Evolutionary conservation across 2,329 filamentous ascomycete species (phyloP).

Genomic region (Gnomoniopsis sp.): DNA sequence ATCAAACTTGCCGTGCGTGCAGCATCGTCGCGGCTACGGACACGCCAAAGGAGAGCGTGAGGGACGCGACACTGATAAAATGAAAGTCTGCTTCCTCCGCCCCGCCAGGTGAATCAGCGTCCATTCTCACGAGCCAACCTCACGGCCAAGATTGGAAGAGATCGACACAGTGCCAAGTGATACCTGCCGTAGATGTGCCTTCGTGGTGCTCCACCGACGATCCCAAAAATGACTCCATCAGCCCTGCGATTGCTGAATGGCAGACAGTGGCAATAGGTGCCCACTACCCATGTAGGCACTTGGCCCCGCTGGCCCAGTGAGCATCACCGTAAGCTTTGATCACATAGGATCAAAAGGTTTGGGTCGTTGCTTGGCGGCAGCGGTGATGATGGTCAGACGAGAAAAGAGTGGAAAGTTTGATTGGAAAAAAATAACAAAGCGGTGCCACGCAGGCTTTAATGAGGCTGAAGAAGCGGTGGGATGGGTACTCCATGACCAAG

Average conservation of each 20-base stretch:
- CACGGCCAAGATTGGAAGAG: not conserved
- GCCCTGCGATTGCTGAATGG: not conserved
- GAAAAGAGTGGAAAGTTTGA: not conserved
- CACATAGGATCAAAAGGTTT: not conserved
- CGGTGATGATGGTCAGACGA: not conserved
- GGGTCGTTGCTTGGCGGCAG: not conserved
- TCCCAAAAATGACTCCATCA: conserved; percentile 1
- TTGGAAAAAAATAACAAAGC: not conserved
- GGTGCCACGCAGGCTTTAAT: not conserved
- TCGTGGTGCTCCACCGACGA: conserved; percentile 7
- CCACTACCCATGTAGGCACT: not conserved
- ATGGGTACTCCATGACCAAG: too few relatives aligned
- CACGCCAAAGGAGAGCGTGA: too few relatives aligned
- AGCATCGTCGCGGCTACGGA: not conserved
- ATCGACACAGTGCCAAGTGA: conserved; percentile 11
- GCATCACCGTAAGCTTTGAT: not conserved
- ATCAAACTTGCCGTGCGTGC: too few relatives aligned
- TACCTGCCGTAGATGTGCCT: not conserved
- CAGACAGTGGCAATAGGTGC: not conserved
- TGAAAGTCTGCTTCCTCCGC: not conserved
- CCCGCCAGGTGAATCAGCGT: conserved; percentile 1
- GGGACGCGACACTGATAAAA: too few relatives aligned
- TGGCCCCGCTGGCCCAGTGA: not conserved
- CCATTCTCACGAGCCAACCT: not conserved
- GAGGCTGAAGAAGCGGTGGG: not conserved